Base-by-base conservation (phyloP, 176 grass and related monocot species). In the Raddia distichophylla region DNA sequence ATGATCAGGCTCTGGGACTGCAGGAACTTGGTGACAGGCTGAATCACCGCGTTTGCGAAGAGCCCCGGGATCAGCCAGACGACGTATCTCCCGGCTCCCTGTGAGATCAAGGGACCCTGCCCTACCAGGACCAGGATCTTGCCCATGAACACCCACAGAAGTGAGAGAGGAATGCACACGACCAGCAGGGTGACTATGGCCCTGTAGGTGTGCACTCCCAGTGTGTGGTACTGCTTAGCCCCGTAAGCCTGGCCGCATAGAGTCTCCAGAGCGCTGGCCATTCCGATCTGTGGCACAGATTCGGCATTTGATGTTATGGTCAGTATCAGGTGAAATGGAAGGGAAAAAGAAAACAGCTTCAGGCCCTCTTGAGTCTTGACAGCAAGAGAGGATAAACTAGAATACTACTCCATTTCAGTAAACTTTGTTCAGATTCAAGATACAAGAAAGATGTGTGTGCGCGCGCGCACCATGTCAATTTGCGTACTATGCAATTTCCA, bases 11-110 rank as follows among this genome's bases (percentile, higher is more conserved):
- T 90, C 69, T 97, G 94, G 18, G 80, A 86, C 51, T 94, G 94
- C 22, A 97, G 81, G 76, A 97, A 94, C 22, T 97, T 97, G 35
- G 89, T 88, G 4, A 94, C 68, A 40, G 94, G 92, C 68, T 97
- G 94, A 43, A 52, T 61, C 14, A 91, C 34, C 8, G 94, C 91
- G 7, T 84, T 87, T 43, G 94, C 94, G n/a, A 94, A 94, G 17
- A 97, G 75, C 48, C 83, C 75, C 20, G 94, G 94, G 32, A 97
- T 94, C 77, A 97, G 69, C 89, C 87, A 97, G 17, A 86, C 32
- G 48, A 93, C 87, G 60, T 97, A 97, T 83, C 81, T 94, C 6
- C 85, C 89, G 2, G 94, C 90, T 72, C 80, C 91, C 8, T 15
- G 59, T 18, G 94, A 84, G 52, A 97, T 90, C 48, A 88, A 63